Evolutionary conservation across 495 filamentous ascomycete species (phyloP).

Genomic region (Penicillium antarcticum): DNA sequence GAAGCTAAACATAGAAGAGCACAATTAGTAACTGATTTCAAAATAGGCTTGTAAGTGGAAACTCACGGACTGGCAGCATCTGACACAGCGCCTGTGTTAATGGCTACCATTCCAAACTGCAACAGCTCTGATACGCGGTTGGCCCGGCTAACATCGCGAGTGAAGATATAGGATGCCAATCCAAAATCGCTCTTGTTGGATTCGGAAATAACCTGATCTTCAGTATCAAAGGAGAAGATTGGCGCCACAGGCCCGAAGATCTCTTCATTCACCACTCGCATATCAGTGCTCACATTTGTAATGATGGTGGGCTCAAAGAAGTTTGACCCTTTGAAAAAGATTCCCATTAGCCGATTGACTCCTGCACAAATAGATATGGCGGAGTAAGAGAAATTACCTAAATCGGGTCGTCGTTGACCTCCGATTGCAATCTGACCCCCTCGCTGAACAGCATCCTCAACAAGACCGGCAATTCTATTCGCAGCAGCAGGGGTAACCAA

Average conservation of each 20-base stretch:
- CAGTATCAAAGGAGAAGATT: conserved; percentile 23
- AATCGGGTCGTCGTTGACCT: too few relatives aligned
- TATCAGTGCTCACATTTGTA: conserved; percentile 52
- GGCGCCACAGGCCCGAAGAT: conserved; percentile 25
- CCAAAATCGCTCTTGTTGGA: conserved; percentile 25
- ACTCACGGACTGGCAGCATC: not conserved
- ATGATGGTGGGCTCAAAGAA: conserved; percentile 75
- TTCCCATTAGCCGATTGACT: not conserved
- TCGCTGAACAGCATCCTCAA: conserved; percentile 13
- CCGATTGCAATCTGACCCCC: conserved; percentile 9
- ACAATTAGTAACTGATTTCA: too few relatives aligned
- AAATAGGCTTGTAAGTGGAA: too few relatives aligned
- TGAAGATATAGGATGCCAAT: conserved; percentile 28
- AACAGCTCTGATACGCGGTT: conserved; percentile 21
- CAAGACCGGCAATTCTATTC: conserved; percentile 9
- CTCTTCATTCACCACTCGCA: conserved; percentile 29
- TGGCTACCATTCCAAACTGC: conserved; percentile 25
- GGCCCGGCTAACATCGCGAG: conserved; percentile 13
- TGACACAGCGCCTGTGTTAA: conserved; percentile 6
- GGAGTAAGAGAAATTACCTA: not conserved
- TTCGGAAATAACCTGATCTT: conserved; percentile 21
- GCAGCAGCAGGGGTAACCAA: conserved; percentile 14
- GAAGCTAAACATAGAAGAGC: too few relatives aligned
- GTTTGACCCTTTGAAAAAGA: conserved; percentile 15
- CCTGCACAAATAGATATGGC: conserved; percentile 31